Evolutionary conservation across 768 basidiomycete genomes (phyloP).

Genomic region (Daedalea quercina): DNA sequence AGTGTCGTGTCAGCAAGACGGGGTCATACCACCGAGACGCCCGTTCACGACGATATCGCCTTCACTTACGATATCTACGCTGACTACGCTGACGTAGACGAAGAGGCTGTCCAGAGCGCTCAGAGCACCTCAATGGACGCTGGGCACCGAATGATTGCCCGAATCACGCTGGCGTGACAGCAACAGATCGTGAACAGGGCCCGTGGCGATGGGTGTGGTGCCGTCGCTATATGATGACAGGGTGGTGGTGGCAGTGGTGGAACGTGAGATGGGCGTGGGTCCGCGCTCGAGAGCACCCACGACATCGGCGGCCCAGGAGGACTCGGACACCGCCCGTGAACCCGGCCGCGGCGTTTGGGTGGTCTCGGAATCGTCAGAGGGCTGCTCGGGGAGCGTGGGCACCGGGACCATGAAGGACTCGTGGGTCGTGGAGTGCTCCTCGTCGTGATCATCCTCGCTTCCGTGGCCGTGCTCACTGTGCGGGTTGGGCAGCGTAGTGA

Average conservation of each 20-base stretch:
- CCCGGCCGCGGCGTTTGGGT: background rate
- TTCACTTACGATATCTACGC: background rate
- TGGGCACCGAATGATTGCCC: background rate
- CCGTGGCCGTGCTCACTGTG: constrained; percentile 3
- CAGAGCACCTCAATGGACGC: background rate
- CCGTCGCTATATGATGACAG: background rate
- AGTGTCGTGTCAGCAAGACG: no score
- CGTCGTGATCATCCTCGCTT: background rate
- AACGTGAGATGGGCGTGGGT: background rate
- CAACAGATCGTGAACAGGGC: background rate
- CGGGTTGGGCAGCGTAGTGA: background rate
- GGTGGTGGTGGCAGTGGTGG: background rate
- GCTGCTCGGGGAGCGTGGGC: background rate
- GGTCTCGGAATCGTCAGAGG: background rate
- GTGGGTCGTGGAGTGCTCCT: background rate
- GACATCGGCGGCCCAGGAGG: background rate
- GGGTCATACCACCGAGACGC: no score
- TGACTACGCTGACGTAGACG: no score
- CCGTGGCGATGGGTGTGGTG: background rate
- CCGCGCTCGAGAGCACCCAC: background rate
- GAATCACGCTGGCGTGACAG: background rate
- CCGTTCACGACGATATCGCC: no score
- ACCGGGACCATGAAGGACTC: background rate
- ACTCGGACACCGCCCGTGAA: background rate
- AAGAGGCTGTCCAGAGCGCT: background rate